A percentile compares a stretch with the other conserved stretches of the same genome.
Evolutionary conservation across 2,329 filamentous ascomycete genomes (phyloP).

Genomic region (Endothia cerciana): DNA sequence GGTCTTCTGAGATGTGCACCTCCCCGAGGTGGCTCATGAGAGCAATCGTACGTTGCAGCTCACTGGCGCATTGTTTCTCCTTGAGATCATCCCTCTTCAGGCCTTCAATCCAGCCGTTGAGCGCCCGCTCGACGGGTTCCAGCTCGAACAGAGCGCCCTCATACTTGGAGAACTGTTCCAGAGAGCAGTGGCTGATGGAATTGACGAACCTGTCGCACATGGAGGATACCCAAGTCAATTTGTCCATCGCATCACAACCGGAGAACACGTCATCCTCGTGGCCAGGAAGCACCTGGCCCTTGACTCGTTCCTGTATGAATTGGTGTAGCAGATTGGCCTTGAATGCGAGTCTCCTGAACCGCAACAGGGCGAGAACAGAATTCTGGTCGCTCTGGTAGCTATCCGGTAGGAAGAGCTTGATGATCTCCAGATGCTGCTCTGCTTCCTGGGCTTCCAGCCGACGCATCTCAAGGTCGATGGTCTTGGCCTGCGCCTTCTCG

Average conservation of each 20-base stretch:
- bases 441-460: constrained; percentile 89
- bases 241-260: constrained; percentile 81
- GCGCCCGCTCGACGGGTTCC: constrained; percentile 84
- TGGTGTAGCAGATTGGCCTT: constrained; percentile 80
- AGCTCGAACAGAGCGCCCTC: constrained; percentile 83
- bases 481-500: constrained; percentile 89
- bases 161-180: constrained; percentile 77
- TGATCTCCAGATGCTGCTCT: constrained; percentile 82
- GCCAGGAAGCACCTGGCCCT: constrained; percentile 66
- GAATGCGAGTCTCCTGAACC: constrained; percentile 86
- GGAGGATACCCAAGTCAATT: constrained; percentile 79
- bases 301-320: constrained; percentile 79
- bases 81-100: constrained; percentile 84
- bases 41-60: constrained; percentile 82
- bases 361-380: constrained; percentile 84
- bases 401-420: constrained; percentile 87
- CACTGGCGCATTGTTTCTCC: constrained; percentile 78
- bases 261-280: constrained; percentile 79
- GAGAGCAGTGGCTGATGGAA: constrained; percentile 76
- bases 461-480: constrained; percentile 86
- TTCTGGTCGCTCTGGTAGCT: constrained; percentile 79
- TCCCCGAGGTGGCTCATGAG: constrained; percentile 86
- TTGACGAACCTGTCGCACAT: constrained; percentile 86
- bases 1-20: constrained; percentile 71
- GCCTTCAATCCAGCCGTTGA: constrained; percentile 87